Evolutionary conservation across 257 asterid species (phyloP), one percentile per base, ranked within the genome.

Genomic region (Orobanche coerulescens): DNA sequence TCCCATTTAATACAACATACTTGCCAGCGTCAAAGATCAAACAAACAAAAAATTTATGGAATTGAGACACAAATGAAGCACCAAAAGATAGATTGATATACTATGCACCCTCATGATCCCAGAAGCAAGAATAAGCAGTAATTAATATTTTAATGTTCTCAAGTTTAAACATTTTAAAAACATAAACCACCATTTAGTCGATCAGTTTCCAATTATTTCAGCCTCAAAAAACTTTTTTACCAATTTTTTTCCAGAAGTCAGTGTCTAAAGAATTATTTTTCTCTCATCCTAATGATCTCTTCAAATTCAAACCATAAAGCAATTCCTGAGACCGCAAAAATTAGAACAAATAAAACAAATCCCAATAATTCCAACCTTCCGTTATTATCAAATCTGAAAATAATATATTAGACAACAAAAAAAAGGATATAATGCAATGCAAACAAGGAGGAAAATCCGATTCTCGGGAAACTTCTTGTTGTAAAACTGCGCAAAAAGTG

Each of bases 371-470:
- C 1, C 33, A 47, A 10, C 5, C 43, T 0, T 11, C 28, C 20
- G 34, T 15, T 33, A 39, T 8, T 51, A 42, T 11, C 10, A 56
- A 37, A 62, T 63, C 22, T 1, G 6, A 53, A 68, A 22, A 4
- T 4, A 31, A 39, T n/a, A 62, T 57, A 67, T 14, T 57, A 51
- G 16, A 23, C 36, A 28, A 53, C 2, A 20, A 61, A 74, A 20
- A 68, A 77, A 89, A 89, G 99, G 99, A 93, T 93, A 93, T 93
- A 83, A 85, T 6, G 58, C 79, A 63, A 83, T 90, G 94, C 97
- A 89, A 39, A 83, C 85, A 28, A 93, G 75, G 60, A 93, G 89
- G 72, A 84, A 93, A 79, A 86, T 76, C 53, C 78, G 77, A 60
- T 93, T 89, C 22, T 85, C 97, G 0, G 95, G 97, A 62, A 90